phyloP scores from a whole-genome alignment of 148 eudicot species.

The Rhododendron williamsianum region DNA sequence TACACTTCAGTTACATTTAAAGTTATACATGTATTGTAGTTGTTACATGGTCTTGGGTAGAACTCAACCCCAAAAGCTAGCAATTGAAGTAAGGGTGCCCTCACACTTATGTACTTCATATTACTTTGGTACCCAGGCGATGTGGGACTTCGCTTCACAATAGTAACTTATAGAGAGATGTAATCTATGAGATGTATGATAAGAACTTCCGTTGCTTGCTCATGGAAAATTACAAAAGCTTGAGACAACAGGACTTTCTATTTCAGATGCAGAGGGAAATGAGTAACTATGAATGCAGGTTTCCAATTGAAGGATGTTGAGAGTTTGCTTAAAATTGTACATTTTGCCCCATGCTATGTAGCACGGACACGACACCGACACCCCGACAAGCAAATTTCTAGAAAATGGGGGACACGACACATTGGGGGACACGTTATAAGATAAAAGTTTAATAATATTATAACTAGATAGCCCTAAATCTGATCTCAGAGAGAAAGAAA shows the following conservation, averaged over 20 bases:
- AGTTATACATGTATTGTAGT: not conserved
- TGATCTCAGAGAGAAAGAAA: no score
- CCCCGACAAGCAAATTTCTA: no score
- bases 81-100: no score
- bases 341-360: not conserved
- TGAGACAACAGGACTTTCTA: not conserved
- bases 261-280: not conserved
- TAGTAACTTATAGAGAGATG: not conserved
- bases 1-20: not conserved
- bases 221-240: no score
- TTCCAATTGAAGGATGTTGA: not conserved
- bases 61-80: not conserved
- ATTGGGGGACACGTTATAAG: no score
- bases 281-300: not conserved
- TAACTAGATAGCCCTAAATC: no score
- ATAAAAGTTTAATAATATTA: no score
- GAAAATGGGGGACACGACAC: no score
- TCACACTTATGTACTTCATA: no score
- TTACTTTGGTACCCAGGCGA: no score
- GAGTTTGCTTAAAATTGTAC: not conserved
- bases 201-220: not conserved
- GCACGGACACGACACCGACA: no score
- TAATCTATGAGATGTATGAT: not conserved
- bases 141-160: no score
- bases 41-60: not conserved